Conservation (phyloP, 202 grass and related monocot genomes). For the Elaeis oleifera region DNA sequence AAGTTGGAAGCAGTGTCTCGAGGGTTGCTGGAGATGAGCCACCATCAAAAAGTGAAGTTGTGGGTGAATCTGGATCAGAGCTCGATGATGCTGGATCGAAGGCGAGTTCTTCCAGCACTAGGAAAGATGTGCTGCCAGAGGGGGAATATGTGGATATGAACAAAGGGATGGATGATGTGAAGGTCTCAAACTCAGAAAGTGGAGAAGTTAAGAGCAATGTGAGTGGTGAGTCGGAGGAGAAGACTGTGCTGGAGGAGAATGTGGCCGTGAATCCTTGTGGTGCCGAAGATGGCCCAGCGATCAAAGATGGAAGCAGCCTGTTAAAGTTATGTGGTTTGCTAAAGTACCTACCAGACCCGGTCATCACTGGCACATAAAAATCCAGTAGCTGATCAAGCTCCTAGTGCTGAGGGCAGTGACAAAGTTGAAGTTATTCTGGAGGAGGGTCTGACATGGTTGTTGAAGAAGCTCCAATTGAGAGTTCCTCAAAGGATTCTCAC, state of each 20-base stretch:
- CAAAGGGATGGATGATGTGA: conserved; percentile 51
- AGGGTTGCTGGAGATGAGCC: conserved; percentile 44
- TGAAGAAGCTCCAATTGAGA: conserved; percentile 26
- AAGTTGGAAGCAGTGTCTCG: conserved; percentile 66
- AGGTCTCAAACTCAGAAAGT: conserved; percentile 22
- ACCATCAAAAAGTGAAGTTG: conserved; percentile 42
- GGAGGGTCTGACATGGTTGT: conserved; percentile 12
- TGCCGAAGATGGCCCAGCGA: conserved; percentile 22
- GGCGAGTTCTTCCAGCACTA: conserved; percentile 48
- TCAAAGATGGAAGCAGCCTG: conserved; percentile 27
- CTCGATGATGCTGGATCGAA: conserved; percentile 82
- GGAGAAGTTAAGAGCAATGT: conserved; percentile 12
- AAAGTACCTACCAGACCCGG: conserved; percentile 55
- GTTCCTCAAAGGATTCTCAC: conserved; percentile 23
- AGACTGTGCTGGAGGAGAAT: not conserved
- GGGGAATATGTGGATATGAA: conserved; percentile 27
- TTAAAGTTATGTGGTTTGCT: conserved; percentile 50
- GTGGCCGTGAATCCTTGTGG: not conserved
- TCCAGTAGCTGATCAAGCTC: conserved; percentile 14
- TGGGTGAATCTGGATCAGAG: conserved; percentile 58
- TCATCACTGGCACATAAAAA: conserved; percentile 51
- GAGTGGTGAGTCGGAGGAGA: conserved; percentile 23
- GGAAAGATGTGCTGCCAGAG: conserved; percentile 29
- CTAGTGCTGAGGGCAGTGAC: conserved; percentile 24
- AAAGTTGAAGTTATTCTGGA: conserved; percentile 28